Base-by-base conservation (phyloP, 805 yeast species). In the Metschnikowia lunata region DNA sequence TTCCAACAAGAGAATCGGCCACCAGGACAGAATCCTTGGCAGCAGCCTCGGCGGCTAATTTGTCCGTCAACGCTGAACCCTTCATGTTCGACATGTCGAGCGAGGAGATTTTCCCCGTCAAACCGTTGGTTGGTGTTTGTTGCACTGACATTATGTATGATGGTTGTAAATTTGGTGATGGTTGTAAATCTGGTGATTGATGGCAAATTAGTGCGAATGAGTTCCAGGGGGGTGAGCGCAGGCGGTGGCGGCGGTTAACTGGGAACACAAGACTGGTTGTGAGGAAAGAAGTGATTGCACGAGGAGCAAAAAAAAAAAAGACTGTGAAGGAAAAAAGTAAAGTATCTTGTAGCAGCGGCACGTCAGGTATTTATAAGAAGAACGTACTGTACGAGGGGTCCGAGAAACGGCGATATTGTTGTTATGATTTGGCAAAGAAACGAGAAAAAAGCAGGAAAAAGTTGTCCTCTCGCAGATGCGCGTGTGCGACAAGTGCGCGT, bases 111-210 rank as follows among this genome's bases (percentile, higher is more conserved):
- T 69, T 63, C 30, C 73, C 74, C 37, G 75, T 70, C 59, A 71
- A 69, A 34, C 75, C 76, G 58, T 62, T 63, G 47, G 76, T 71
- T 44, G 76, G 76, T 14, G 56, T 52, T 45, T 54, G 96, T 85
- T 48, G 51, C 26, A 50, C 45, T 27, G 56, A 50, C 56, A 52
- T 52, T 30, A 6, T 40, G 8, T 7, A 18, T 18, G 23, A 18
- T 18, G 35, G 35, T 32, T 12, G 37, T 42, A 13, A 11, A 32
- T n/a, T 32, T 13, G 12, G 18, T 39, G 13, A 12, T 40, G 11
- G 31, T 29, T 10, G 31, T n/a, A 18, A 15, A 33, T 34, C 14
- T n/a, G 11, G 32, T 32, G 23, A 18, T 5, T 18, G 23, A 18
- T 18, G 34, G 23, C 23, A 18, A 18, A 18, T 18, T 18, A 18